These are phyloP conservation scores for Talaromyces atroroseus DNA, from an alignment of 2,329 filamentous ascomycete genomes.

Conservation along the genomic window DNA sequence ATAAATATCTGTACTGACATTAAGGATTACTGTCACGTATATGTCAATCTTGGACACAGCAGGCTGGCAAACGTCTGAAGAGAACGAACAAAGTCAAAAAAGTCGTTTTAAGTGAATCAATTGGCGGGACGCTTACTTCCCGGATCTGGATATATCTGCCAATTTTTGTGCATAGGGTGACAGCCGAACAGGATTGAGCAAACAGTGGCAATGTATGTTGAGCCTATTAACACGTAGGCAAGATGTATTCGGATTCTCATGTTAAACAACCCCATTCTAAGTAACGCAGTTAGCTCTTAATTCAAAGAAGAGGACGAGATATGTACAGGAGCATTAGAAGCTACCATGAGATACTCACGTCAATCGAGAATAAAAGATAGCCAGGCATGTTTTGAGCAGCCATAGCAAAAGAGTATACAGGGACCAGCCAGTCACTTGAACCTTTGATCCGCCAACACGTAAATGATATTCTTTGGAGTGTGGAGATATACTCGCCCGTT, in stretches of 20 bases:
- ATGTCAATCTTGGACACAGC: conserved; percentile 48
- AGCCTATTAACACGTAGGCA: conserved; percentile 46
- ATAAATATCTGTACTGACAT: conserved; percentile 54
- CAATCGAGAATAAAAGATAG: conserved; percentile 53
- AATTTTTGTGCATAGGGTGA: conserved; percentile 49
- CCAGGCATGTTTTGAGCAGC: conserved; percentile 51
- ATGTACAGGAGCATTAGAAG: not conserved
- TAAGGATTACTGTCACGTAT: conserved; percentile 48
- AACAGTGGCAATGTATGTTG: conserved; percentile 47
- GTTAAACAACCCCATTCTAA: conserved; percentile 35
- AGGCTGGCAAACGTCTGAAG: conserved; percentile 43
- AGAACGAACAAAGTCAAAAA: not conserved
- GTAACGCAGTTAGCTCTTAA: not conserved
- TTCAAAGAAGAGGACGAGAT: not conserved
- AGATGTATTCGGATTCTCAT: conserved; percentile 45
- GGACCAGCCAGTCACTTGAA: conserved; percentile 51
- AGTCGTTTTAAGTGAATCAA: not conserved
- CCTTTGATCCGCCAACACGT: conserved; percentile 50
- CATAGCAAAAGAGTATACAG: conserved; percentile 50
- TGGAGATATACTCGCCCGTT: conserved; percentile 43
- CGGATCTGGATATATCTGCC: conserved; percentile 56
- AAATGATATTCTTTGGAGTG: conserved; percentile 43
- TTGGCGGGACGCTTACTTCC: conserved; percentile 19
- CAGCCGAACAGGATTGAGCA: conserved; percentile 50
- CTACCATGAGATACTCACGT: conserved; percentile 31